Evolutionary conservation across 306 rosid species (phyloP).

Genomic region (Cicer cuneatum): DNA sequence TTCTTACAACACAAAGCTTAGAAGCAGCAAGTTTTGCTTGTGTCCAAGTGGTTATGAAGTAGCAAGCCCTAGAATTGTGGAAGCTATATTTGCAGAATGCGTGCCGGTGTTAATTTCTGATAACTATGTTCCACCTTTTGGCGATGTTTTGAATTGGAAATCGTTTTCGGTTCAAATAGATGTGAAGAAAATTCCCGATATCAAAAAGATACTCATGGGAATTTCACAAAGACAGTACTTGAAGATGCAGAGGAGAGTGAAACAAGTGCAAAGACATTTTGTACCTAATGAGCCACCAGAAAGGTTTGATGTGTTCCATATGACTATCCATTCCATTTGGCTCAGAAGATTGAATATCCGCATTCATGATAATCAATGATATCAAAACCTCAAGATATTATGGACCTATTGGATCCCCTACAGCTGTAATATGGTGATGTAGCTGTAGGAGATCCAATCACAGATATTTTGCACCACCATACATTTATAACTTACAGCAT

Average conservation of each 20-base stretch:
- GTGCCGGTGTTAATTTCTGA: constrained; percentile 68
- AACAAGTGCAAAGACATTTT: constrained; percentile 64
- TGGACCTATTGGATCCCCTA: too few relatives aligned
- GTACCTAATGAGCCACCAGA: constrained; percentile 61
- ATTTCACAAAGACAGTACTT: constrained; percentile 55
- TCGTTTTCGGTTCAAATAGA: constrained; percentile 56
- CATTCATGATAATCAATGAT: constrained; percentile 41
- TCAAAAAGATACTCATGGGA: constrained; percentile 58
- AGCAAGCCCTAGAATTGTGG: constrained; percentile 66
- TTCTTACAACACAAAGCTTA: constrained; percentile 56
- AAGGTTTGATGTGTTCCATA: constrained; percentile 62
- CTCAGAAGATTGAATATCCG: constrained; percentile 62
- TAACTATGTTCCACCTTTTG: constrained; percentile 60
- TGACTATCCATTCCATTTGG: constrained; percentile 69
- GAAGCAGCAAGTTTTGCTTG: constrained; percentile 63
- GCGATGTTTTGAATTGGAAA: constrained; percentile 63
- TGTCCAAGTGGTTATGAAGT: constrained; percentile 71
- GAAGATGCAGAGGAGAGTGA: constrained; percentile 55
- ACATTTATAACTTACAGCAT: background rate
- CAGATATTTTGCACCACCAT: constrained; percentile 17
- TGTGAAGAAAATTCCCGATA: constrained; percentile 57
- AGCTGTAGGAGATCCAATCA: too few relatives aligned
- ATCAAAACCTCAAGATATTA: background rate
- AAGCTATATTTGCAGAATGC: constrained; percentile 66
- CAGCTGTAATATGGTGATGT: too few relatives aligned